phyloP scores from a whole-genome alignment of 2,329 filamentous ascomycete genomes.

The Pyricularia pennisetigena region DNA sequence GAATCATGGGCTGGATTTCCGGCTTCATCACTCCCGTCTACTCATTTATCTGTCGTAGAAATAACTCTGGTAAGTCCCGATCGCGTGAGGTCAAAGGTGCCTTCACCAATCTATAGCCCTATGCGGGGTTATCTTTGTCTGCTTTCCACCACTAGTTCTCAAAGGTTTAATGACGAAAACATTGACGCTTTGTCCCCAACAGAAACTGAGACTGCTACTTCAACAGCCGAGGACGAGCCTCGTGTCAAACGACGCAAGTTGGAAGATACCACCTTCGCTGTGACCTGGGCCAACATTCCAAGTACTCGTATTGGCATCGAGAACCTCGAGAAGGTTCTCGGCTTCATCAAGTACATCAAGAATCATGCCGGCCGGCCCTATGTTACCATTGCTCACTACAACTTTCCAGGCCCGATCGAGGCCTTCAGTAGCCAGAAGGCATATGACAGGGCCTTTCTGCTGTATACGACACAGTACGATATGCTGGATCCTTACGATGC shows the following conservation, averaged over 20 bases:
- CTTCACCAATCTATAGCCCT: not conserved
- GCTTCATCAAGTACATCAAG: not conserved
- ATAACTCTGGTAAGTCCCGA: not conserved
- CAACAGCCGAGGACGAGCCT: not conserved
- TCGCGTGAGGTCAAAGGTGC: not conserved
- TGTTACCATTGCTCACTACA: not conserved
- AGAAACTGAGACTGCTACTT: not conserved
- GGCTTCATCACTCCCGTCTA: not conserved
- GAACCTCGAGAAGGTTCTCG: not conserved
- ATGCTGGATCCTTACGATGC: not conserved
- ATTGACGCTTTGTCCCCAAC: not conserved
- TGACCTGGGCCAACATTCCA: not conserved
- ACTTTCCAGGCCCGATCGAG: not conserved
- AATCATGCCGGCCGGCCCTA: not conserved
- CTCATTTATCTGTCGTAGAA: not conserved
- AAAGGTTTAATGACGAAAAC: not conserved
- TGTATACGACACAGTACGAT: not conserved
- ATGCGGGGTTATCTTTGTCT: not conserved
- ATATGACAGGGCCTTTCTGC: not conserved
- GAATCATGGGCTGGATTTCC: not conserved
- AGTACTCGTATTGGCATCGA: not conserved
- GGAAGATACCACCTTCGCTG: not conserved
- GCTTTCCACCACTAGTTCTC: not conserved
- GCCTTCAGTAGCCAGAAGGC: not conserved
- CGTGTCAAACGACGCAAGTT: not conserved